Conservation (phyloP, 176 grass and related monocot genomes). For the Tuctoria greenei region DNA sequence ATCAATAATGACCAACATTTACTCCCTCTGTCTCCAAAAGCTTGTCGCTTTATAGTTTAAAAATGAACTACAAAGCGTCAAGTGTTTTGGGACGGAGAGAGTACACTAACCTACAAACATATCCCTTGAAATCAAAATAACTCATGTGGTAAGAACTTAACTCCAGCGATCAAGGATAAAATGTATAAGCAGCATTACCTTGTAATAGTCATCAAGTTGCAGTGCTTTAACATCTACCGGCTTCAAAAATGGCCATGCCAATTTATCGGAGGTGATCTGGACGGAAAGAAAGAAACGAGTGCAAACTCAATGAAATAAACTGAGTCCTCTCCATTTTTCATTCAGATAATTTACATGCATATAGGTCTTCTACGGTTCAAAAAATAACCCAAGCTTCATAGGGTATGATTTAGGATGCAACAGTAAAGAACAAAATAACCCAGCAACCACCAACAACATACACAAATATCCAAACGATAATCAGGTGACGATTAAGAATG, state of each 20-base stretch:
- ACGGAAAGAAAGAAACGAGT: slow-evolving; percentile 36
- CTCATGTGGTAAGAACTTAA: background rate
- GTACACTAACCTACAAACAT: slow-evolving; percentile 14
- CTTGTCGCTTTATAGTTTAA: too few relatives aligned
- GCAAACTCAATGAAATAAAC: slow-evolving; percentile 14
- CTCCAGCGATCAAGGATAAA: slow-evolving; percentile 7
- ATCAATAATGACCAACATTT: background rate
- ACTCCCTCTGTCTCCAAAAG: too few relatives aligned
- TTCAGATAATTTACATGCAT: background rate
- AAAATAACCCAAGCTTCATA: background rate
- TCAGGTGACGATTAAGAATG: background rate
- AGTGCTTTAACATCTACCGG: slow-evolving; percentile 80
- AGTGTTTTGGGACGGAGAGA: too few relatives aligned
- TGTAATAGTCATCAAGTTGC: slow-evolving; percentile 73
- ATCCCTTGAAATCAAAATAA: slow-evolving; percentile 14
- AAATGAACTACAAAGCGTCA: too few relatives aligned
- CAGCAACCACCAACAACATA: background rate
- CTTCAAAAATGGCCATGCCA: slow-evolving; percentile 66
- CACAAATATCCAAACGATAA: background rate
- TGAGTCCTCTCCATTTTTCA: background rate
- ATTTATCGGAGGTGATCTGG: slow-evolving; percentile 69
- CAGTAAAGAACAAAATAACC: background rate
- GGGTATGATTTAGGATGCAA: background rate
- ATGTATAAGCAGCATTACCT: slow-evolving; percentile 45
- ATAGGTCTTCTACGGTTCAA: background rate